phyloP scores from a whole-genome alignment of 2,329 filamentous ascomycete genomes.

The Neodidymelliopsis sp. region DNA sequence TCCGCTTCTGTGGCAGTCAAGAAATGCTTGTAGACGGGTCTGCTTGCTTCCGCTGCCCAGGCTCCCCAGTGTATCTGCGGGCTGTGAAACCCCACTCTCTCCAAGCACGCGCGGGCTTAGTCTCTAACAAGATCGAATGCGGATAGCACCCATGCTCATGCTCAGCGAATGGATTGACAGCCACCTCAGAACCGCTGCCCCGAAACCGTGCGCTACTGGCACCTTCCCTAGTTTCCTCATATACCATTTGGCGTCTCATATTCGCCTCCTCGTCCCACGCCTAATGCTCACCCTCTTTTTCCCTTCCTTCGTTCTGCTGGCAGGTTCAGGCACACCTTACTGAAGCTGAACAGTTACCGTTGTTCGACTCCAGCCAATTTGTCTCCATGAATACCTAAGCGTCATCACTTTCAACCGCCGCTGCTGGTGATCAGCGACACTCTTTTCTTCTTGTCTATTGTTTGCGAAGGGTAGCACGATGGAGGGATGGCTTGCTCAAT shows the following conservation, averaged over 20 bases:
- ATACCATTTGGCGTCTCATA: conserved; percentile 52
- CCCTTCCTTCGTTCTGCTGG: conserved; percentile 48
- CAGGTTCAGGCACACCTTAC: conserved; percentile 48
- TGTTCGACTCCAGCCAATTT: conserved; percentile 44
- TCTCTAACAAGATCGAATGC: conserved; percentile 36
- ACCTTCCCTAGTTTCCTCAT: conserved; percentile 45
- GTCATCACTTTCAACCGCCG: conserved; percentile 43
- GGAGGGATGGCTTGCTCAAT: conserved; percentile 46
- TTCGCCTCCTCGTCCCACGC: conserved; percentile 44
- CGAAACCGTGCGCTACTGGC: conserved; percentile 49
- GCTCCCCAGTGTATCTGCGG: conserved; percentile 30
- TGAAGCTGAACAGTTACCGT: conserved; percentile 47
- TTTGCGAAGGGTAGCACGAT: conserved; percentile 43
- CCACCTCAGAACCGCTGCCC: conserved; percentile 49
- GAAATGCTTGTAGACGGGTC: conserved; percentile 39
- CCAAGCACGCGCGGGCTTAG: conserved; percentile 37
- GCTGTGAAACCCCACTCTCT: conserved; percentile 47
- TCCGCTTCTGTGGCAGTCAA: conserved; percentile 27
- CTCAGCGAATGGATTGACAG: conserved; percentile 42
- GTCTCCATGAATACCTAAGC: conserved; percentile 50
- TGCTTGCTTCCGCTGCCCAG: conserved; percentile 42
- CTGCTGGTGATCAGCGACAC: conserved; percentile 51
- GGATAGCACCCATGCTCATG: conserved; percentile 38
- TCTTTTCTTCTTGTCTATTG: conserved; percentile 41
- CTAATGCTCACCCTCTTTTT: conserved; percentile 49